A percentile compares a stretch with the other conserved stretches of the same genome.
Conservation (phyloP, 2,329 filamentous ascomycete genomes). For the Byssochlamys sp. region DNA sequence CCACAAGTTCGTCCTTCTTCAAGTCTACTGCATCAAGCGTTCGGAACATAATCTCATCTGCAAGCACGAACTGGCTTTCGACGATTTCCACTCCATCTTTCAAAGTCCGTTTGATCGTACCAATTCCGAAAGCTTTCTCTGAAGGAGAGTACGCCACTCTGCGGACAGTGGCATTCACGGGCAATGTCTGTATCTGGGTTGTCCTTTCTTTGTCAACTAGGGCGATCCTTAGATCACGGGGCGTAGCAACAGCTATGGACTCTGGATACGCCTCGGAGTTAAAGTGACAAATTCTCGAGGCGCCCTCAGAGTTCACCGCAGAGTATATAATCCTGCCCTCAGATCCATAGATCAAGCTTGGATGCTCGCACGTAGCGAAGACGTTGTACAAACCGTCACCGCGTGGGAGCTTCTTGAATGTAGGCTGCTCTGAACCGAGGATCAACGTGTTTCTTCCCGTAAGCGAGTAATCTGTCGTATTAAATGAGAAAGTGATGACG, state of each 20-base stretch:
- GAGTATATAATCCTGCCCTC: slow-evolving; percentile 86
- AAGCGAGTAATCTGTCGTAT: slow-evolving; percentile 51
- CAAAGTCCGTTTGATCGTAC: slow-evolving; percentile 69
- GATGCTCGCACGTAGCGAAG: slow-evolving; percentile 88
- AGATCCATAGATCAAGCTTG: slow-evolving; percentile 81
- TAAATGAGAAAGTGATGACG: slow-evolving; percentile 72
- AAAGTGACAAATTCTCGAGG: slow-evolving; percentile 71
- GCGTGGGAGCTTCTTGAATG: slow-evolving; percentile 67
- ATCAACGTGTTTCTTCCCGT: slow-evolving; percentile 70
- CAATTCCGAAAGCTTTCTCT: slow-evolving; percentile 74
- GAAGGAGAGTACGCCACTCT: slow-evolving; percentile 74
- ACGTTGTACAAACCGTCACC: slow-evolving; percentile 61
- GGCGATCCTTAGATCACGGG: slow-evolving; percentile 66
- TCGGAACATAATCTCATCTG: slow-evolving; percentile 81
- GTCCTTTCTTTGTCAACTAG: slow-evolving; percentile 73
- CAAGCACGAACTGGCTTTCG: slow-evolving; percentile 72
- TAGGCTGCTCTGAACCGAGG: slow-evolving; percentile 74
- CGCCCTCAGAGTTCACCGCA: slow-evolving; percentile 81
- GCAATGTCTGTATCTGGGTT: slow-evolving; percentile 75
- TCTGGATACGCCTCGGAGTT: slow-evolving; percentile 70
- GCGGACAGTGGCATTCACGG: slow-evolving; percentile 71
- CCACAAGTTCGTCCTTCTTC: slow-evolving; percentile 63
- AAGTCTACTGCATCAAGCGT: slow-evolving; percentile 63
- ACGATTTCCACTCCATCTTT: slow-evolving; percentile 63
- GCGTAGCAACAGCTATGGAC: slow-evolving; percentile 71